Base-by-base conservation (phyloP, 495 filamentous ascomycete genomes). In the Geopyxis carbonaria region DNA sequence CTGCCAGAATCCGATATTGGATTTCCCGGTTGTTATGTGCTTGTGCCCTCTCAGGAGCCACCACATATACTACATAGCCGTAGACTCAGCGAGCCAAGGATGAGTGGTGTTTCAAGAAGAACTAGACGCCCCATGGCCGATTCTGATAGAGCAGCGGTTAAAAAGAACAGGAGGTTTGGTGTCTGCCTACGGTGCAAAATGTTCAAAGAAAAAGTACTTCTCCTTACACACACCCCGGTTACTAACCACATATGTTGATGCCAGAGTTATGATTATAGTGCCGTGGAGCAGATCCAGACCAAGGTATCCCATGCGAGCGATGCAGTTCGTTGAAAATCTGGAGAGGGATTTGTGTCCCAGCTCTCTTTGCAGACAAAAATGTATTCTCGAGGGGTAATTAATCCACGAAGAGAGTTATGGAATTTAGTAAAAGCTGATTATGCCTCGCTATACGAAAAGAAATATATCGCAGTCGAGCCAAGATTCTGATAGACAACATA, bases 161-260 rank as follows among this genome's bases (percentile, higher is more conserved):
- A 55, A 24, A 24, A 45, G 25, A 55, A 55, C 25, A 51, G 51
- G 21, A 55, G 46, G 23, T 36, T 38, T 31, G 51, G 51, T 4
- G 51, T 55, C n/a, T 55, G 51, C 32, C 40, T 55, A 22, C 38
- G 51, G n/a, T 55, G 51, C 25, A 55, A 55, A 38, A 42, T 50
- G 40, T 55, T 55, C 23, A 55, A 55, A 32, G 51, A 55, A 48
- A 55, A 40, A 28, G 51, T 55, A 55, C 23, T n/a, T n/a, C n/a
- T n/a, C n/a, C n/a, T n/a, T 18, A 15, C 8, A 4, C 13, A 31
- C 46, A 23, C n/a, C 10, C 8, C 10, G 4, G 11, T 22, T 28
- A 38, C 47, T 50, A 30, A 50, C 34, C 32, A 22, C n/a, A 19
- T 15, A 5, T 13, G 7, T 10, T 3, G 15, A 4, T 8, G 18